A percentile compares a stretch with the other conserved stretches of the same genome.
These are phyloP conservation scores for Fusarium begoniae DNA, from an alignment of 2,329 filamentous ascomycete species.

Conservation along the genomic window DNA sequence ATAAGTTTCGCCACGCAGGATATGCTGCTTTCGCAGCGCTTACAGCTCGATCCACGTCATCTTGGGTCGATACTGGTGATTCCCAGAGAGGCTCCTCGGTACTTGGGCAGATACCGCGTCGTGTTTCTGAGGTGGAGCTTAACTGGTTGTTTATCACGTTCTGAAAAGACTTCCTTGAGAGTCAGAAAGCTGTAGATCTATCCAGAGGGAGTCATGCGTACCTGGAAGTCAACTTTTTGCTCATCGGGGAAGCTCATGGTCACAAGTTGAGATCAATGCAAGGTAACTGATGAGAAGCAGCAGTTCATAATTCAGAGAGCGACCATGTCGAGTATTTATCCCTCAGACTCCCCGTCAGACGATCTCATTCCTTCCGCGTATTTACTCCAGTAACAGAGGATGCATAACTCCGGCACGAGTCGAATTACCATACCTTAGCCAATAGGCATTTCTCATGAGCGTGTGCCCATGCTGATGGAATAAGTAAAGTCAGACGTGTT, in stretches of 20 bases:
- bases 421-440: accelerated
- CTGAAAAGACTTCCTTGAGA: background rate
- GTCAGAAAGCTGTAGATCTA: background rate
- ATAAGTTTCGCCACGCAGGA: conserved; percentile 42
- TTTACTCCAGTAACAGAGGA: background rate
- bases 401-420: too few species aligned
- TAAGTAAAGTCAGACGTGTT: background rate
- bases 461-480: background rate
- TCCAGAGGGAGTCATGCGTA: accelerated
- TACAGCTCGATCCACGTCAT: conserved; percentile 46
- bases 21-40: conserved; percentile 41
- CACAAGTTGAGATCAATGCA: accelerated
- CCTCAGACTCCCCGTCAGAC: background rate
- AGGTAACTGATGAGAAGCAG: too few species aligned
- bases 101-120: conserved; percentile 42
- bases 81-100: conserved; percentile 47
- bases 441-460: accelerated
- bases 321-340: background rate
- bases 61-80: conserved; percentile 40
- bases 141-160: conserved; percentile 49
- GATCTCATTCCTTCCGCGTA: background rate
- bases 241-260: background rate
- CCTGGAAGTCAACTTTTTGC: background rate
- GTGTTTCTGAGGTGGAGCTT: conserved; percentile 23
- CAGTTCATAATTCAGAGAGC: accelerated